Conservation (phyloP, 148 eudicot species). For the Amaranthus palmeri region DNA sequence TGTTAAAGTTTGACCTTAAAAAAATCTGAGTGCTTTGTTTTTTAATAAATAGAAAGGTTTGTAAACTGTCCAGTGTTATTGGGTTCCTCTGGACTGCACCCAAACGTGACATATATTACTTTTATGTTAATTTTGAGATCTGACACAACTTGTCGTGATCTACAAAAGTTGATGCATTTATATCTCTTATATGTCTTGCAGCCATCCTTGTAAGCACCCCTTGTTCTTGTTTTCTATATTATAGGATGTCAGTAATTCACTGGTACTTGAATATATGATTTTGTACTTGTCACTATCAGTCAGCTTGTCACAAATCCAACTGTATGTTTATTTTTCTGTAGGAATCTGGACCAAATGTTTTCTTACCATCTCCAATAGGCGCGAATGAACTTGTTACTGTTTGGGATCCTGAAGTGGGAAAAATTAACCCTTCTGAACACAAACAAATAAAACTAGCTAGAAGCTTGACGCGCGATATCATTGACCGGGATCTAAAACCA, state of each 20-base stretch:
- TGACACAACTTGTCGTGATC: not conserved
- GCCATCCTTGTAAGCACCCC: not conserved
- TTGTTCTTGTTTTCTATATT: not conserved
- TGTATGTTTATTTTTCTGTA: constrained; percentile 21
- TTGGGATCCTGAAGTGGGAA: constrained; percentile 97
- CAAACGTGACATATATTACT: not conserved
- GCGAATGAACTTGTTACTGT: constrained; percentile 93
- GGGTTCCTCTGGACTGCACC: not conserved
- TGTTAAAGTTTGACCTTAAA: not conserved
- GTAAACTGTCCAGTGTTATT: not conserved
- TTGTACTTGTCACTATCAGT: not conserved
- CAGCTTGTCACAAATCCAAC: not conserved
- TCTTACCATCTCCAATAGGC: constrained; percentile 76
- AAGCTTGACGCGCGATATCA: constrained; percentile 88
- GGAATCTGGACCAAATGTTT: constrained; percentile 93
- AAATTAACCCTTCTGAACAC: constrained; percentile 92
- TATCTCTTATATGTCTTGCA: not conserved
- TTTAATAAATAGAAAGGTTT: not conserved
- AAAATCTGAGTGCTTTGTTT: not conserved
- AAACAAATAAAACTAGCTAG: constrained; percentile 94
- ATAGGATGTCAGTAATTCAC: not conserved
- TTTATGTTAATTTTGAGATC: not conserved
- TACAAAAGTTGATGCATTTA: not conserved
- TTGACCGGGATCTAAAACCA: constrained; percentile 95
- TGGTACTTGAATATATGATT: not conserved